Base-by-base conservation (phyloP, 257 asterid species). In the Capsicum chinense region DNA sequence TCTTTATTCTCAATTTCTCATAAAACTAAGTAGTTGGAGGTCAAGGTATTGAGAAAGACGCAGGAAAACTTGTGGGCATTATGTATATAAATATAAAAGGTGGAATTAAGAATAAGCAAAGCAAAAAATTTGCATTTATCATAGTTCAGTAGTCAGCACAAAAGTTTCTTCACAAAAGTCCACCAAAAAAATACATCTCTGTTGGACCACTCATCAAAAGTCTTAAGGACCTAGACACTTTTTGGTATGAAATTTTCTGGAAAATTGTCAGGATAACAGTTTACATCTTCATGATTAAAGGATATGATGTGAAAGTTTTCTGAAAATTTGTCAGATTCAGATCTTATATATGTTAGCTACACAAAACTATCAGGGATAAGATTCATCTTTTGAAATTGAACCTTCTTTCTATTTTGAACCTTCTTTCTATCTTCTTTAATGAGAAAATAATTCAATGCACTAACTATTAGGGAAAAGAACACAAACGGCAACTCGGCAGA, bases 281-380 rank as follows among this genome's bases (percentile, higher is more conserved):
- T 1, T 73, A 42, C 44, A 48, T 12, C 47, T 76, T 76, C 52
- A 76, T 26, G 81, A 52, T 50, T 21, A 21, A 50, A 13, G 9
- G 81, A 52, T 50, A 76, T 26, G 62, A 73, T 48, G 80, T 73
- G 48, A 76, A 21, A 76, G 63, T 21, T 76, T 50, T 26, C 21
- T 76, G 44, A 21, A 21, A 50, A 13, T 13, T 19, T 52, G 63
- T 76, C 81, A 76, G 63, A 76, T 76, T 52, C 62, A 52, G 48
- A 50, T 52, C 19, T 76, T 52, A 42, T 44, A 5, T 44, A 26
- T 12, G 58, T n/a, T 19, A 13, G 21, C 62, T 21, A 11, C 58
- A n/a, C n/a, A 47, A 44, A 9, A 70, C 35, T 9, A 67, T 67
- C 74, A 33, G 74, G 44, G 74, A 35, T 67, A 35, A 44, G 79